Percentiles rank a stretch among this genome's conserved stretches.
Evolutionary conservation across 257 asterid genomes (phyloP).

Genomic region (Dorcoceras hygrometricum): DNA sequence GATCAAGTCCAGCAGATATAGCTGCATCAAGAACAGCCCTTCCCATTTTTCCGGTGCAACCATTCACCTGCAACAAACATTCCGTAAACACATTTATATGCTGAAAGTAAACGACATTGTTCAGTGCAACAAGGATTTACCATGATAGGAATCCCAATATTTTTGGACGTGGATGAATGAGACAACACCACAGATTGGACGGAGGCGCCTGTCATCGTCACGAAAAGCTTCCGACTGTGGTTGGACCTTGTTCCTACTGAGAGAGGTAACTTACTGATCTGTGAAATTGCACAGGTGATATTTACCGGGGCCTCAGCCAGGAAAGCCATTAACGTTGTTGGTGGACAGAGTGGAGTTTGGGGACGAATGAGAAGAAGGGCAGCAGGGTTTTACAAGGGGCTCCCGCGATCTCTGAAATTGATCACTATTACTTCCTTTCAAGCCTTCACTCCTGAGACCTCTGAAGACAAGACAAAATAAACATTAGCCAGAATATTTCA

Average conservation of each 20-base stretch:
- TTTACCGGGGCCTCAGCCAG: not conserved
- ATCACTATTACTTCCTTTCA: too few relatives aligned
- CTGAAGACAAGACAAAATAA: too few relatives aligned
- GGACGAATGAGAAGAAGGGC: not conserved
- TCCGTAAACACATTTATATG: not conserved
- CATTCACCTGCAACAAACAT: slow-evolving; percentile 41
- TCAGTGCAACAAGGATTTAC: not conserved
- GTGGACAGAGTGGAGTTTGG: not conserved
- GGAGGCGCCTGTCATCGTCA: not conserved
- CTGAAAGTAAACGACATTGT: not conserved
- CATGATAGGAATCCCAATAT: not conserved
- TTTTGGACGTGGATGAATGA: not conserved
- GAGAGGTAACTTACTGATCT: not conserved
- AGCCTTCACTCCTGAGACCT: too few relatives aligned
- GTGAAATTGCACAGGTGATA: not conserved
- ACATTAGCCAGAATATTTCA: too few relatives aligned
- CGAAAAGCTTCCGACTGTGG: not conserved
- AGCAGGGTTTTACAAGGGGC: not conserved
- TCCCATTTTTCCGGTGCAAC: slow-evolving; percentile 63
- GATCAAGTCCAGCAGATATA: slow-evolving; percentile 46
- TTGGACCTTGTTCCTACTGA: not conserved
- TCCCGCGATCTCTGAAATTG: too few relatives aligned
- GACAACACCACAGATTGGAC: not conserved
- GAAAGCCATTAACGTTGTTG: not conserved
- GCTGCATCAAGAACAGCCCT: slow-evolving; percentile 63